Base-by-base conservation (phyloP, 2,329 filamentous ascomycete genomes). In the Lasiodiplodia gonubiensis region DNA sequence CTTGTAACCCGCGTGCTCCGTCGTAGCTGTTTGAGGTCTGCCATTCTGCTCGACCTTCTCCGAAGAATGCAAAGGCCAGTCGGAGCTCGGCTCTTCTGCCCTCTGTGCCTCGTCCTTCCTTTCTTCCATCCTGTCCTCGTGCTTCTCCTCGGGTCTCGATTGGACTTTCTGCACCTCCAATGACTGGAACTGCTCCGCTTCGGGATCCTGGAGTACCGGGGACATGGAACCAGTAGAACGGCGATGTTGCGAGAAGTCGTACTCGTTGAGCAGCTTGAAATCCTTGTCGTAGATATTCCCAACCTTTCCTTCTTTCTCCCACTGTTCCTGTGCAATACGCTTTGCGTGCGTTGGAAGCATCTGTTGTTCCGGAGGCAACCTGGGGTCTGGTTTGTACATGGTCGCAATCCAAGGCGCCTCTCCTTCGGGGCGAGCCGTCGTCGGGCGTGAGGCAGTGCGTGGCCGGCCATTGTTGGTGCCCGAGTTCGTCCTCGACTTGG, bases 351-450 rank as follows among this genome's bases (percentile, higher is more conserved):
- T 98, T 0, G 95, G 95, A 12, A 99, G 88, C 64, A 99, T 89
- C 76, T 99, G 95, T 78, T 99, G 92, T 70, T 99, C 95, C 0
- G 93, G 95, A 6, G 95, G 95, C 39, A 99, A 84, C 69, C 93
- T 90, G 35, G 95, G 95, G 76, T 99, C 95, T 0, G 95, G 95
- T 75, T 96, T 97, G 80, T 97, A 99, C 80, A 97, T 93, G 25
- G 91, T 92, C 54, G 95, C 88, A 80, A 98, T 87, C 95, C 95
- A 99, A 63, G 95, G 95, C 11, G 95, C 93, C 65, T 98, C 94
- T 23, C 95, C 95, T 82, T 98, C 95, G 0, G 94, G 94, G 51
- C 89, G 87, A 75, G 69, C 88, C 82, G 81, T 92, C 87, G 78
- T 85, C 76, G 73, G 84, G 78, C 74, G 78, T 73, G 76, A 74